Base-by-base conservation (phyloP, 2,329 filamentous ascomycete species). In the Colletotrichum limetticola region DNA sequence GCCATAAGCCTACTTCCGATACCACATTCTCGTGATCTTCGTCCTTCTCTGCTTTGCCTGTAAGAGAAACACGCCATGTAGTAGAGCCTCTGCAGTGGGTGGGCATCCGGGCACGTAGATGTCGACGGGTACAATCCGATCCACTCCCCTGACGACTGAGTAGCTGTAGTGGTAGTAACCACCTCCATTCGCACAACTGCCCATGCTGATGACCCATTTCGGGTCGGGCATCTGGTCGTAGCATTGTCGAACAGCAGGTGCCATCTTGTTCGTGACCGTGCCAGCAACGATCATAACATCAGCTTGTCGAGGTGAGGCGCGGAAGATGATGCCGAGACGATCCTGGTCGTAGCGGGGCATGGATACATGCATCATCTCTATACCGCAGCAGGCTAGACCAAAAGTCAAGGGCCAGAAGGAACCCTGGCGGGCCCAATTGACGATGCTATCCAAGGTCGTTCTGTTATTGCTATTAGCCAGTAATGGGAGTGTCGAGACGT, bases 101-200 rank as follows among this genome's bases (percentile, higher is more conserved):
- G 85, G 85, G 82, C 91, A 93, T 0, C 91, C 91, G 1, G 91
- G 91, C 5, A 93, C 88, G 77, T 91, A 93, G 12, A 93, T 87
- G 80, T 93, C 91, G 16, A 93, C 91, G 0, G 91, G 91, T 3
- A 93, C 84, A 76, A 93, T 87, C 11, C 91, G 83, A 80, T 93
- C 91, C 72, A 91, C 91, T 0, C 91, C 91, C 49, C 91, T 83
- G 16, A 91, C 86, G 16, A 93, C 91, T 63, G 85, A 88, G 82
- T 94, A 94, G 78, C 89, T 92, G 82, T 93, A 93, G 80, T 94
- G 91, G 81, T 94, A 94, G 81, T 94, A 93, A 16, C 92, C 92
- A 69, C 92, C 92, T 26, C 92, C 91, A 78, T 93, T 93, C 30
- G 92, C 91, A 78, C 92, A 93, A 68, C 88, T 91, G 7, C 91